Evolutionary conservation across 75 land plant species (phyloP).

Genomic region (Sequoia sempervirens): DNA sequence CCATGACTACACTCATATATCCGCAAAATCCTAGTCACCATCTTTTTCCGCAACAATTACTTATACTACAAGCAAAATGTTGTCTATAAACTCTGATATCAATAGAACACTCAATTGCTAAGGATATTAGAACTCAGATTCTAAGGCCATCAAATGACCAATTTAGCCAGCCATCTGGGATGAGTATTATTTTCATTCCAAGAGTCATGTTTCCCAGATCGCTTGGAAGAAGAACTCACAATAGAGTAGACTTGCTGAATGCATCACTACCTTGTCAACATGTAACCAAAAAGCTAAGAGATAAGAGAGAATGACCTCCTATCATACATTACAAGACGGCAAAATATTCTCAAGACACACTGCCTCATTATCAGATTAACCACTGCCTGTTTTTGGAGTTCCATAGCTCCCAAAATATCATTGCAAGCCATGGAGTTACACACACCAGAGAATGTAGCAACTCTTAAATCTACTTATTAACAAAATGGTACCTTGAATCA

Average conservation of each 20-base stretch:
- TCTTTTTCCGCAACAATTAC: not conserved
- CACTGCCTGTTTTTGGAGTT: not conserved
- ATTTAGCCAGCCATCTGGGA: not conserved
- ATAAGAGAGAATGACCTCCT: not conserved
- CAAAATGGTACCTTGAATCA: slow-evolving; percentile 68
- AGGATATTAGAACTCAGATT: not conserved
- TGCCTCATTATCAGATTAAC: not conserved
- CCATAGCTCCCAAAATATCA: not conserved
- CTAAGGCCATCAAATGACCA: not conserved
- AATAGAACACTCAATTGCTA: not conserved
- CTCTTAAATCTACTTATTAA: slow-evolving; percentile 16
- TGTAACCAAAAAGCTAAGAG: not conserved
- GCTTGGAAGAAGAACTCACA: not conserved
- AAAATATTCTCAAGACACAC: not conserved
- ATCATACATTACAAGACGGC: not conserved
- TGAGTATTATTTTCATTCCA: not conserved
- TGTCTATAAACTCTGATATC: not conserved
- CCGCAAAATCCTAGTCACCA: too few species aligned
- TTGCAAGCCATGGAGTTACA: not conserved
- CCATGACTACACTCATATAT: too few species aligned
- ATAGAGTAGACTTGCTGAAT: not conserved
- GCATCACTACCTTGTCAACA: not conserved
- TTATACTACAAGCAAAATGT: not conserved
- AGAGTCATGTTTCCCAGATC: not conserved
- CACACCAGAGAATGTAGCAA: not conserved